A percentile compares a stretch with the other conserved stretches of the same genome.
These are phyloP conservation scores for Boletales sp. DNA, from an alignment of 768 basidiomycete species.

Conservation along the genomic window DNA sequence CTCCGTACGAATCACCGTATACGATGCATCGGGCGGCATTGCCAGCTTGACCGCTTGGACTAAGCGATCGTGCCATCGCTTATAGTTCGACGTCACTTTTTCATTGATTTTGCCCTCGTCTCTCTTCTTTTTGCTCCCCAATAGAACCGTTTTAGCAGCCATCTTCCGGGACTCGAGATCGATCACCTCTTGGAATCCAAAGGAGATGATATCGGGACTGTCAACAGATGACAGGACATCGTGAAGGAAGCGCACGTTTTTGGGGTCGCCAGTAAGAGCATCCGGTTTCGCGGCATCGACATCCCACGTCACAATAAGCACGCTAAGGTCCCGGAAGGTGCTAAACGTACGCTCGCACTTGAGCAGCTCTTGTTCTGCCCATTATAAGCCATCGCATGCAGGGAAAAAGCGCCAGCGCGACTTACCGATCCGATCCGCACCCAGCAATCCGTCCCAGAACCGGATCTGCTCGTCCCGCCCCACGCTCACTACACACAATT, in stretches of 20 bases:
- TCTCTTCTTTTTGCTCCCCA: constrained; percentile 65
- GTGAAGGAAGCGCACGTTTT: constrained; percentile 81
- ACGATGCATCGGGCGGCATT: constrained; percentile 72
- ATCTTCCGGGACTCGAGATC: constrained; percentile 92
- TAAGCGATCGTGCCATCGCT: constrained; percentile 84
- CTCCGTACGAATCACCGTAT: constrained; percentile 80
- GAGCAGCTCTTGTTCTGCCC: constrained; percentile 67
- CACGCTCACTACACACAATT: constrained; percentile 69
- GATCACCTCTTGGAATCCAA: constrained; percentile 95
- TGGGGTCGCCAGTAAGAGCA: constrained; percentile 55
- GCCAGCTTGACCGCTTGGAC: constrained; percentile 65
- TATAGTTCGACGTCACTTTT: constrained; percentile 84
- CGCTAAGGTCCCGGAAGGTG: constrained; percentile 69
- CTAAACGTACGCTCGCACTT: constrained; percentile 77
- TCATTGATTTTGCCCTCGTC: constrained; percentile 58
- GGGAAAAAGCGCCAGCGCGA: constrained; percentile 9
- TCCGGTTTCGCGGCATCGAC: constrained; percentile 86
- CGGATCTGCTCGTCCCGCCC: constrained; percentile 70
- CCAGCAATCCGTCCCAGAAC: constrained; percentile 90
- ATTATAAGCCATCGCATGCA: background rate
- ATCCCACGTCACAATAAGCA: constrained; percentile 90
- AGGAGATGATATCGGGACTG: constrained; percentile 82
- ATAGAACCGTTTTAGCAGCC: constrained; percentile 86
- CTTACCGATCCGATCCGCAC: constrained; percentile 84
- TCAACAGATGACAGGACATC: constrained; percentile 71